Conservation (phyloP, 768 basidiomycete genomes). For the Rubroboletus pulcherrimus region DNA sequence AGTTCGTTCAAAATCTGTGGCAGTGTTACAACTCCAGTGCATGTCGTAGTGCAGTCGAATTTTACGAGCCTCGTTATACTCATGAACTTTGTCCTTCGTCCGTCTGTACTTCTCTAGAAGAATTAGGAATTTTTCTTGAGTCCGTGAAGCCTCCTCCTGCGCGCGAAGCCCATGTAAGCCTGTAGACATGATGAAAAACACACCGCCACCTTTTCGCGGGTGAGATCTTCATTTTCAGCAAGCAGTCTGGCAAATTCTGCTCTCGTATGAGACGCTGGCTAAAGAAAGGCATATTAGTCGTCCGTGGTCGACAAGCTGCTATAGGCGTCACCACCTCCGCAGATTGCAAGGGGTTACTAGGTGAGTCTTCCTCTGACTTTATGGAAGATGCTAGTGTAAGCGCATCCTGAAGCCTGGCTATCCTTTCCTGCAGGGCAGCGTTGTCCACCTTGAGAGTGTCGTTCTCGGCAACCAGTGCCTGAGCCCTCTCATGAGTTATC, state of each 20-base stretch:
- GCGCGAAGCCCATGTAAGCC: background rate
- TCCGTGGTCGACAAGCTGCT: background rate
- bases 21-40: background rate
- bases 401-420: constrained; percentile 15
- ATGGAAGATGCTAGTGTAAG: constrained; percentile 4
- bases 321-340: constrained; percentile 2
- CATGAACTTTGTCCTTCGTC: constrained; percentile 14
- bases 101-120: constrained; percentile 22
- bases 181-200: background rate
- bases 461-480: constrained; percentile 16
- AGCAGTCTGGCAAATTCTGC: constrained; percentile 13
- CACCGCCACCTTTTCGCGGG: constrained; percentile 11
- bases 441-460: constrained; percentile 19
- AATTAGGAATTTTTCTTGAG: constrained; percentile 1
- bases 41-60: background rate
- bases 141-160: constrained; percentile 14
- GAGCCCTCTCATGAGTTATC: constrained; percentile 4
- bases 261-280: constrained; percentile 9
- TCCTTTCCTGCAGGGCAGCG: constrained; percentile 9
- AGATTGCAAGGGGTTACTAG: background rate
- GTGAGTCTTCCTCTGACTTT: constrained; percentile 16
- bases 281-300: constrained; percentile 1
- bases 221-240: constrained; percentile 15
- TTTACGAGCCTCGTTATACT: constrained; percentile 20
- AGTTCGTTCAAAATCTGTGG: constrained; percentile 20